A percentile compares a stretch with the other conserved stretches of the same genome.
These are phyloP conservation scores for Prunus yedoensis DNA, from an alignment of 331 rosid genomes.

Conservation along the genomic window DNA sequence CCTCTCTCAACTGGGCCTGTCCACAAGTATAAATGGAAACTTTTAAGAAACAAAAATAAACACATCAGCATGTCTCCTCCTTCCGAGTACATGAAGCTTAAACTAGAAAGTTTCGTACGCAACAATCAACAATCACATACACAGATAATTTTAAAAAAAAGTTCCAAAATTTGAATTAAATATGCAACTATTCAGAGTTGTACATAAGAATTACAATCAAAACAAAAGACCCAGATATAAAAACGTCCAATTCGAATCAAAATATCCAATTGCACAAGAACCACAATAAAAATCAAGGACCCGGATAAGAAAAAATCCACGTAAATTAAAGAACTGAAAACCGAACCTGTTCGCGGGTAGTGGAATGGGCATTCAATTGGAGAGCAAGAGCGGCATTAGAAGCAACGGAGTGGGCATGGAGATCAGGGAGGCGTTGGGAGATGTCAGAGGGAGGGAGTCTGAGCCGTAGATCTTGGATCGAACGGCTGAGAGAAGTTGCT, in stretches of 20 bases:
- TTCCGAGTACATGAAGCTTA: neutral
- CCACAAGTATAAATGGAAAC: neutral
- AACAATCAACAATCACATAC: neutral
- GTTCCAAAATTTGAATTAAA: neutral
- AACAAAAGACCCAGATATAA: neutral
- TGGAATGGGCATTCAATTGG: slow-evolving; percentile 75
- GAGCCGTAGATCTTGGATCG: slow-evolving; percentile 79
- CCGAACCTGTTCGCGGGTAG: slow-evolving; percentile 81
- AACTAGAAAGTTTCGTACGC: neutral
- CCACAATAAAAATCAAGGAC: neutral
- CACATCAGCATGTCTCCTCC: neutral
- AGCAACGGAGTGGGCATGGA: slow-evolving; percentile 90
- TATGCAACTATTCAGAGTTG: neutral
- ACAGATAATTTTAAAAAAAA: slow-evolving; percentile 1
- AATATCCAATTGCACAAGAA: neutral
- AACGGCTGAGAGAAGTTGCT: slow-evolving; percentile 57
- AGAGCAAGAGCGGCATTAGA: slow-evolving; percentile 87
- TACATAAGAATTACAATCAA: neutral
- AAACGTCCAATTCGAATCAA: neutral
- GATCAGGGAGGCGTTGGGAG: slow-evolving; percentile 90
- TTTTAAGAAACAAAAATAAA: neutral
- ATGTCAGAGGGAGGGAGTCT: slow-evolving; percentile 89
- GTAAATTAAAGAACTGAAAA: neutral
- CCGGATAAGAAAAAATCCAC: neutral
- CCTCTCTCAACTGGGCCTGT: slow-evolving; percentile 87